Evolutionary conservation across 352 stramenopile genomes (phyloP).

Genomic region (Hyaloperonospora brassicae): DNA sequence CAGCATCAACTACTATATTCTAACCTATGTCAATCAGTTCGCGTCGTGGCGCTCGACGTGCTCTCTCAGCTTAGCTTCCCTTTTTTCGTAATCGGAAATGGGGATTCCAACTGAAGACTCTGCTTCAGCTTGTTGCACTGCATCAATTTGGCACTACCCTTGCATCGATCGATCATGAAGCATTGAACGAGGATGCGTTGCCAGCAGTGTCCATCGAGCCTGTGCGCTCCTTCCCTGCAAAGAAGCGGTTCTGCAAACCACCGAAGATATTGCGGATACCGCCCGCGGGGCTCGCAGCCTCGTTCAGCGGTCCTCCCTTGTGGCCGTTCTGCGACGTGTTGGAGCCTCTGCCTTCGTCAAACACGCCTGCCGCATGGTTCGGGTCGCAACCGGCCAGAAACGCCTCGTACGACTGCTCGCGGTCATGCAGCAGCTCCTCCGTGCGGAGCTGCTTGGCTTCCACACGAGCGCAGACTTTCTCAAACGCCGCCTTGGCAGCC

Average conservation of each 20-base stretch:
- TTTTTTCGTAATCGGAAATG: too few relatives aligned
- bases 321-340: conserved; percentile 29
- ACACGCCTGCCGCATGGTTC: conserved; percentile 12
- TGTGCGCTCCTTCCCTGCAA: conserved; percentile 49
- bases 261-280: conserved; percentile 59
- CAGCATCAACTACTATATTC: conserved; percentile 25
- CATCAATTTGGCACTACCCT: conserved; percentile 19
- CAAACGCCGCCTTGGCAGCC: conserved; percentile 72
- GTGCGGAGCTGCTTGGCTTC: conserved; percentile 69
- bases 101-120: too few relatives aligned
- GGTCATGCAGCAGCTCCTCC: conserved; percentile 59
- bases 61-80: too few relatives aligned
- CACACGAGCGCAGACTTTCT: conserved; percentile 58
- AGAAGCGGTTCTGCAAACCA: conserved; percentile 64
- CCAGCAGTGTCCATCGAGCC: conserved; percentile 46
- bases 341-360: conserved; percentile 21
- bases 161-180: too few relatives aligned
- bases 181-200: too few relatives aligned
- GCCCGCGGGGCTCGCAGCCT: conserved; percentile 32
- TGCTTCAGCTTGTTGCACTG: conserved; percentile 13
- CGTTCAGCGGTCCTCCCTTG: conserved; percentile 29
- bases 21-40: conserved; percentile 24
- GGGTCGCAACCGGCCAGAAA: conserved; percentile 63
- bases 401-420: conserved; percentile 64
- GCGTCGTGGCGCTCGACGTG: not conserved